Evolutionary conservation across 768 basidiomycete species (phyloP), one percentile per base, ranked within the genome.

Genomic region (Boletus vinaceobasis): DNA sequence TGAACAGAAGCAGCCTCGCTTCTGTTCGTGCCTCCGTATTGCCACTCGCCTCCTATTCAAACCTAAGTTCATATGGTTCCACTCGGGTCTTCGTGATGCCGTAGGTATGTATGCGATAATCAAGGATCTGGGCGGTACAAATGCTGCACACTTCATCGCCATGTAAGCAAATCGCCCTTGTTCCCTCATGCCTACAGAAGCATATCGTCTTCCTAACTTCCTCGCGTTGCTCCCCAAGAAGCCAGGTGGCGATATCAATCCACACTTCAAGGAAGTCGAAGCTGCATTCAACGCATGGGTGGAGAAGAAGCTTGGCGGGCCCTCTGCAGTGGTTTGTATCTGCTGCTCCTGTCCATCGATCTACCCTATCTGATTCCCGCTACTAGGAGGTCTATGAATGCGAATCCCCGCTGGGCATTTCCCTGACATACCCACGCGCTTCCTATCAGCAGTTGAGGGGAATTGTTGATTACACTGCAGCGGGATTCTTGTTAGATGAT

Each of bases 221-320:
- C 60, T 67, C 9, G 43, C 42, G 23, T 48, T 64, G 13, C 58
- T 67, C 26, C 66, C 68, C 17, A 53, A 55, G 56, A 70, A 71
- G 46, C 57, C 70, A 11, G 64, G 70, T 6, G 66, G 60, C 19
- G 53, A 55, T 17, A 71, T 70, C 29, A 71, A 62, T 36, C 60
- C 61, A 13, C 21, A 55, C 43, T 71, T 71, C 32, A 57, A 48
- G 49, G 67, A 60, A 3, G 63, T 62, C 7, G 56, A 69, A 37
- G 23, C 35, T 6, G 58, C 54, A 26, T 69, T 46, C 21, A 48
- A 37, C 4, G 26, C 23, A 27, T 37, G 47, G 36, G 26, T 29
- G 7, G 47, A 14, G n/a, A 31, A 39, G 48, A 49, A 39, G 14
- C 19, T 39, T 10, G 3, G 29, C 11, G 11, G 37, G 14, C 13